A percentile compares a stretch with the other conserved stretches of the same genome.
These are phyloP conservation scores for Collybiopsis confluens DNA, from an alignment of 768 basidiomycete species.

Conservation along the genomic window DNA sequence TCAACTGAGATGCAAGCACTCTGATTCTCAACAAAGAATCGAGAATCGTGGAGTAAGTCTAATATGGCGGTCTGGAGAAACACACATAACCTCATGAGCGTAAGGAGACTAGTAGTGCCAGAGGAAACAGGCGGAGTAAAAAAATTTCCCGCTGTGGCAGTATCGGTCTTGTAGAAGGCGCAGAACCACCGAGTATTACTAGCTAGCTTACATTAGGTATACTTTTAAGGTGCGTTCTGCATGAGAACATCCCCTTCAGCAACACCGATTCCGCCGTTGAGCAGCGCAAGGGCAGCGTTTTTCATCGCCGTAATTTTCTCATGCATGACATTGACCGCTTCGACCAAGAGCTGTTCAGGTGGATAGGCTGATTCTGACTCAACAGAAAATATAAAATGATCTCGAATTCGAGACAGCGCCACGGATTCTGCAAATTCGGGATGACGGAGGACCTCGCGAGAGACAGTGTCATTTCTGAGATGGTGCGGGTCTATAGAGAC, in stretches of 20 bases:
- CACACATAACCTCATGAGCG: too few species aligned
- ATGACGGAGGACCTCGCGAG: conserved; percentile 87
- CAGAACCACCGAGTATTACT: too few species aligned
- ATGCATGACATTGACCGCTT: conserved; percentile 10
- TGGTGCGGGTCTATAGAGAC: conserved; percentile 60
- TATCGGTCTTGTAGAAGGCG: too few species aligned
- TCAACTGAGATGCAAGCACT: too few species aligned
- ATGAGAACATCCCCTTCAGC: not conserved
- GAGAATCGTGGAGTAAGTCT: too few species aligned
- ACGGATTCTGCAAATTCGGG: conserved; percentile 85
- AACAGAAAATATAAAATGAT: conserved; percentile 90
- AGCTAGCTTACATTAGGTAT: too few species aligned
- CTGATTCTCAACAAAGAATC: too few species aligned
- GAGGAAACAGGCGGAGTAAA: too few species aligned
- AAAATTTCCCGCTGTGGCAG: too few species aligned
- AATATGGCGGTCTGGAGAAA: too few species aligned
- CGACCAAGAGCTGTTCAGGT: conserved; percentile 44
- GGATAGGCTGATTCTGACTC: conserved; percentile 89
- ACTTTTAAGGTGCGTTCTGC: not conserved
- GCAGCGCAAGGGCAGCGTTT: not conserved
- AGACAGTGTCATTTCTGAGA: conserved; percentile 84
- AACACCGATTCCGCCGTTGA: not conserved
- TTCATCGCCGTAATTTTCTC: conserved; percentile 2
- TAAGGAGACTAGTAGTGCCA: too few species aligned
- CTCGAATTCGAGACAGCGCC: conserved; percentile 78